Evolutionary conservation across 306 rosid genomes (phyloP), one percentile per base, ranked within the genome.

Genomic region (Pueraria montana): DNA sequence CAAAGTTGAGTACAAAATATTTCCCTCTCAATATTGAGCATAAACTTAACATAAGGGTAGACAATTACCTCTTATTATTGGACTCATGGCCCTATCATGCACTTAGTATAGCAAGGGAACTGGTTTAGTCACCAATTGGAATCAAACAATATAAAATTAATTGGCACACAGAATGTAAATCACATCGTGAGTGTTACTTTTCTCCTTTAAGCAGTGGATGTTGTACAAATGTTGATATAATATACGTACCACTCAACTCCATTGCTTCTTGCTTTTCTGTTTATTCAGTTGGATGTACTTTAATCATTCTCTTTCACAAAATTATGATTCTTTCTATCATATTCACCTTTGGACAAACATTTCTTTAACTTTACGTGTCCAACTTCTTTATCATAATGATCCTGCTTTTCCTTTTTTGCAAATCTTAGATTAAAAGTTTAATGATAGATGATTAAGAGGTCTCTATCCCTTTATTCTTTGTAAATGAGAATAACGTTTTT

Each of bases 341-440:
- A 30, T 74, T 85, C 90, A 87, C 38, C 88, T 85, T 85, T 85
- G 88, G 87, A 87, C 88, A 82, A 82, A 81, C 70, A 85, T 85
- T 88, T 88, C 90, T 88, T 88, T 88, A 88, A 74, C 86, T 88
- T 88, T 79, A 85, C 85, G 83, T 79, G 87, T 85, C 85, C 88
- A 85, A 76, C 85, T 85, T 82, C 87, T 88, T 88, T 82, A 79
- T 79, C 85, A 85, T 85, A 36, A 88, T 85, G 87, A 88, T 85
- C 88, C 42, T 88, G 83, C 88, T 85, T 88, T 88, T 82, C 81
- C 83, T 85, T 82, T 79, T 87, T 48, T 55, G 88, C 87, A 79
- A 88, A 88, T 88, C 88, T 88, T 70, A 76, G 79, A 88, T 88
- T 85, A 88, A 88, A 88, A 88, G 88, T 79, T 80, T 82, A 71